Evolutionary conservation across 2,329 filamentous ascomycete genomes (phyloP).

Genomic region (Pyrenophora seminiperda): DNA sequence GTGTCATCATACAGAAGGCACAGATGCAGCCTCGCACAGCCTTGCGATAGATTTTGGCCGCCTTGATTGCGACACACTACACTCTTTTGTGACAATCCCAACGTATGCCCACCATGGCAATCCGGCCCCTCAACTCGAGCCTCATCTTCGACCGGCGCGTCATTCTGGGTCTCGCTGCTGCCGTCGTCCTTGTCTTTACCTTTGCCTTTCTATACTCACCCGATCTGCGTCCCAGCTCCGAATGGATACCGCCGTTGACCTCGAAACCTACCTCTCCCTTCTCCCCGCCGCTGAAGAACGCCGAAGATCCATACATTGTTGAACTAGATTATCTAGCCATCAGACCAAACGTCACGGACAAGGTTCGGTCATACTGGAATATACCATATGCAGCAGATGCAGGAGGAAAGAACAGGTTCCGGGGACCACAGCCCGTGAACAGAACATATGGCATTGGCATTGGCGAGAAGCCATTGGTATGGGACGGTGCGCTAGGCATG

Average conservation of each 20-base stretch:
- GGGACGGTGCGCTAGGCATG: constrained; percentile 40
- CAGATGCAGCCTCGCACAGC: constrained; percentile 20
- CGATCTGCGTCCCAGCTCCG: constrained; percentile 27
- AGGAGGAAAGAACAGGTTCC: constrained; percentile 37
- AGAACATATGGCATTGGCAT: constrained; percentile 32
- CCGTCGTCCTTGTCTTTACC: constrained; percentile 31
- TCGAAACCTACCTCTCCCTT: constrained; percentile 30
- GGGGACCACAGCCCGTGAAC: constrained; percentile 39
- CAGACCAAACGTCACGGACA: constrained; percentile 35
- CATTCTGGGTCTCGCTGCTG: constrained; percentile 26
- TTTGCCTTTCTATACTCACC: constrained; percentile 37
- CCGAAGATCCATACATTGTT: constrained; percentile 35
- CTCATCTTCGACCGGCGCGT: constrained; percentile 37
- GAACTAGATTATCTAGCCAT: constrained; percentile 41
- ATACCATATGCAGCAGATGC: constrained; percentile 42
- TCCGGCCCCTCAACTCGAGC: constrained; percentile 32
- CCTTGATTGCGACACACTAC: constrained; percentile 6
- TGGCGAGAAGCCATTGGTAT: constrained; percentile 32
- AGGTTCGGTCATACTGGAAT: constrained; percentile 40
- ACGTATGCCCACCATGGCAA: constrained; percentile 19
- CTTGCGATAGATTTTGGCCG: background rate
- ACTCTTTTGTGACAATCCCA: constrained; percentile 8
- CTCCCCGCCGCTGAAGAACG: constrained; percentile 30
- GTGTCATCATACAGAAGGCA: constrained; percentile 1
- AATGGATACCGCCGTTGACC: constrained; percentile 35